phyloP scores from a whole-genome alignment of 129 eudicot genomes.

The Smallanthus sonchifolius region DNA sequence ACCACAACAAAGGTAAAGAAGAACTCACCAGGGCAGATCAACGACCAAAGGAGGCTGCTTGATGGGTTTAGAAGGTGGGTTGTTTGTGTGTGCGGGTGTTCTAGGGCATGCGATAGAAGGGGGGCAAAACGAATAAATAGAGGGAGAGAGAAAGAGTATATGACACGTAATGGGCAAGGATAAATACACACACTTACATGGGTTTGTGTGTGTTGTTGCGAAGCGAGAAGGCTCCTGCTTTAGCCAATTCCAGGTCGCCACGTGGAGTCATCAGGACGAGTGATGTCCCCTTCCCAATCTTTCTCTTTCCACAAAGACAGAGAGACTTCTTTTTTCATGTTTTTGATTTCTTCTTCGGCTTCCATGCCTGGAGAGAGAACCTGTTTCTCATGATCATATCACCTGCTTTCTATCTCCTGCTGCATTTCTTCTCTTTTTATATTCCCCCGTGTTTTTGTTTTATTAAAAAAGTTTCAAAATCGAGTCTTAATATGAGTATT shows the following conservation, averaged over 20 bases:
- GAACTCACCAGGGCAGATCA: constrained; percentile 26
- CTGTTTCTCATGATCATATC: constrained; percentile 17
- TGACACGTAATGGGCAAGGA: constrained; percentile 32
- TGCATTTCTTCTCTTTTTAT: constrained; percentile 17
- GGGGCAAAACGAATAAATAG: constrained; percentile 37
- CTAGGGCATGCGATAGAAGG: constrained; percentile 34
- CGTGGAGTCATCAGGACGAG: constrained; percentile 31
- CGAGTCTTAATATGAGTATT: too few species aligned
- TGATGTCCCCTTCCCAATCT: constrained; percentile 23
- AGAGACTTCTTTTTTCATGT: constrained; percentile 14
- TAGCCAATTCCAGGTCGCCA: constrained; percentile 24
- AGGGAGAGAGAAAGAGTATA: constrained; percentile 32
- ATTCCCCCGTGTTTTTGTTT: constrained; percentile 5
- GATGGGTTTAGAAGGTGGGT: constrained; percentile 11
- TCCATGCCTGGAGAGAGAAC: constrained; percentile 7
- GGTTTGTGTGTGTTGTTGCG: constrained; percentile 29
- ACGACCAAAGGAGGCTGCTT: not conserved
- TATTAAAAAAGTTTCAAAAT: not conserved
- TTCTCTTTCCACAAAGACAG: not conserved
- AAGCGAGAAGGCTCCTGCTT: constrained; percentile 16
- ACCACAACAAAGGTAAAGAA: not conserved
- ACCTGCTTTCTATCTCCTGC: constrained; percentile 10
- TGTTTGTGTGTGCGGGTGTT: not conserved
- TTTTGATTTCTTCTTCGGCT: not conserved
- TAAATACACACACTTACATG: constrained; percentile 25